Evolutionary conservation across 192 early-diverging fungal species (phyloP).

Genomic region (Thoreauomyces humboldtii): DNA sequence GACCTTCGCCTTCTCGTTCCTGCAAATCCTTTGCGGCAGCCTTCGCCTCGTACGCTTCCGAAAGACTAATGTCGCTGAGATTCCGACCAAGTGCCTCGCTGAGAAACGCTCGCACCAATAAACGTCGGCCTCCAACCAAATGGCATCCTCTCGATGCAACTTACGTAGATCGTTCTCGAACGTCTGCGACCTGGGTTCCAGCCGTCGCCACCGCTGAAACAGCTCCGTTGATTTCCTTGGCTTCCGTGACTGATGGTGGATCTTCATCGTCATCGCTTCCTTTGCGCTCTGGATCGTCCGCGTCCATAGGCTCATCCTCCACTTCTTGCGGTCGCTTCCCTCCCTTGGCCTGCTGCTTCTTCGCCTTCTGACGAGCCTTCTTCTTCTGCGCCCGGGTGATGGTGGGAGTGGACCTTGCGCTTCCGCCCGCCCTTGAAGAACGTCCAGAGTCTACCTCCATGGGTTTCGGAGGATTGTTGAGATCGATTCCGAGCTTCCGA

Average conservation of each 20-base stretch:
- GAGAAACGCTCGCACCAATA: not conserved
- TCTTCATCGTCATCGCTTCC: no score
- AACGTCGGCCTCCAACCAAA: not conserved
- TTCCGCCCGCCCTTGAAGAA: conserved; percentile 10
- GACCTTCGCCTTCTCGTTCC: conserved; percentile 30
- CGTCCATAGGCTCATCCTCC: no score
- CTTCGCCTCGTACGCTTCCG: conserved; percentile 39
- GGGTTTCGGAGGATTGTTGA: conserved; percentile 14
- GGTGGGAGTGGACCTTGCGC: conserved; percentile 9
- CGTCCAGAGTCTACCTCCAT: conserved; percentile 19
- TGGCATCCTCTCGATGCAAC: not conserved
- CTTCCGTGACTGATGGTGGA: no score
- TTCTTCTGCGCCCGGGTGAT: conserved; percentile 55
- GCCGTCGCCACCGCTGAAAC: not conserved
- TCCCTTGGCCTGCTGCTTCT: conserved; percentile 33
- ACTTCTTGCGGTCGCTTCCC: not conserved
- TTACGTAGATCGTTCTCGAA: conserved; percentile 13
- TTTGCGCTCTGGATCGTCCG: no score
- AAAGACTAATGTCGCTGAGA: conserved; percentile 66
- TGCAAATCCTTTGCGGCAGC: conserved; percentile 24
- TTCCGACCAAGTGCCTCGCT: conserved; percentile 57
- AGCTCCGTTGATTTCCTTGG: not conserved
- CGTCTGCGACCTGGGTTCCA: not conserved
- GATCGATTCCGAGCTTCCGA: conserved; percentile 48
- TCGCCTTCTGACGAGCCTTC: conserved; percentile 51